A percentile compares a stretch with the other conserved stretches of the same genome.
These are phyloP conservation scores for Daldinia childiae DNA, from an alignment of 495 filamentous ascomycete genomes.

Conservation along the genomic window DNA sequence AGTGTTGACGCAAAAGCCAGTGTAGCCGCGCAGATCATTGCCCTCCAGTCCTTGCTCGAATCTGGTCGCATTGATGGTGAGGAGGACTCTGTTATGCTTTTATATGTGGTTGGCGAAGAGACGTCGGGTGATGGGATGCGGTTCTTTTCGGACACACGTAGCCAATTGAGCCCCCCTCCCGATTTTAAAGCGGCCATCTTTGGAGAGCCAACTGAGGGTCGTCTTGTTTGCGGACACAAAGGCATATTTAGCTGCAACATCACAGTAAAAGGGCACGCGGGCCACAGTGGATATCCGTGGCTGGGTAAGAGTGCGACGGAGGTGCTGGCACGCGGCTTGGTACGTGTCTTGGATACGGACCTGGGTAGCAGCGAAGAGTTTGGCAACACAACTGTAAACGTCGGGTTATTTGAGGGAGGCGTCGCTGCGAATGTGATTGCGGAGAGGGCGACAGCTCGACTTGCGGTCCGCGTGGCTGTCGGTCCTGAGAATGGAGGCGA, in stretches of 20 bases:
- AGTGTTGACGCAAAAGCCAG: conserved; percentile 90
- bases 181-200: conserved; percentile 74
- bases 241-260: conserved; percentile 74
- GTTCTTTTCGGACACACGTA: conserved; percentile 62
- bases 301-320: conserved; percentile 82
- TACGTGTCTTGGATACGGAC: conserved; percentile 67
- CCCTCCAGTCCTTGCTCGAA: conserved; percentile 68
- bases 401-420: conserved; percentile 80
- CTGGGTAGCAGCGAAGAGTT: conserved; percentile 79
- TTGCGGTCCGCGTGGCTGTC: conserved; percentile 78
- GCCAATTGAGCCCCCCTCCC: conserved; percentile 57
- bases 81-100: conserved; percentile 66
- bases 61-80: conserved; percentile 51
- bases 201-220: conserved; percentile 88
- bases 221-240: conserved; percentile 90
- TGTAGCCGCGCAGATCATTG: conserved; percentile 81
- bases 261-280: conserved; percentile 75
- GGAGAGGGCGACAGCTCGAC: conserved; percentile 68
- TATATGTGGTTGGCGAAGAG: conserved; percentile 94
- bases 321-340: conserved; percentile 73
- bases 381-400: conserved; percentile 87
- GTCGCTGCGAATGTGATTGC: conserved; percentile 92
- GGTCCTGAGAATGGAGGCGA: conserved; percentile 67
- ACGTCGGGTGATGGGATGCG: conserved; percentile 85
- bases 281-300: conserved; percentile 90